Percentiles rank a stretch among this genome's conserved stretches.
These are phyloP conservation scores for Aspergillus intermedius DNA, from an alignment of 2,329 filamentous ascomycete species.

Conservation along the genomic window DNA sequence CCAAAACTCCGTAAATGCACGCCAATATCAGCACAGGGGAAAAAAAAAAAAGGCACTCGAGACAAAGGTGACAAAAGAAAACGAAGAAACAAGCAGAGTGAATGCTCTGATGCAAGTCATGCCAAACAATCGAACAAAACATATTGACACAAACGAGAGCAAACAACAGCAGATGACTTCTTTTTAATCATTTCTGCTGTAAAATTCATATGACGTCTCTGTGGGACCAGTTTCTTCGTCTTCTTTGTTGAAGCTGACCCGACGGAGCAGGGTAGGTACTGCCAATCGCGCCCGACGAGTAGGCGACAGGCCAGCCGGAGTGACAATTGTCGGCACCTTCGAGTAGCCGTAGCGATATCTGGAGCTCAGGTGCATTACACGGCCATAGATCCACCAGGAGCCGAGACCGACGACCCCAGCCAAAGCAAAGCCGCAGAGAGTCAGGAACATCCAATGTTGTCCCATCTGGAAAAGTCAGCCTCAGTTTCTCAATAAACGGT, in stretches of 20 bases:
- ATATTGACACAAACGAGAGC: constrained; percentile 15
- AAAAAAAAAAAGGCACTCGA: not conserved
- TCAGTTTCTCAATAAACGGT: not conserved
- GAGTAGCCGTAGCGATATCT: constrained; percentile 36
- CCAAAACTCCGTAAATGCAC: constrained; percentile 21
- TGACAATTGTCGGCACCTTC: constrained; percentile 22
- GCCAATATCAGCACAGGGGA: constrained; percentile 5
- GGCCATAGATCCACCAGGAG: constrained; percentile 48
- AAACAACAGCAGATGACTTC: constrained; percentile 5
- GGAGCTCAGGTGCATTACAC: constrained; percentile 36
- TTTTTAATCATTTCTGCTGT: constrained; percentile 26
- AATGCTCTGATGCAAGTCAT: not conserved
- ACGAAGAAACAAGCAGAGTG: constrained; percentile 2
- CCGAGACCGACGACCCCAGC: constrained; percentile 43
- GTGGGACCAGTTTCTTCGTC: constrained; percentile 32
- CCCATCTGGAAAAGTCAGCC: constrained; percentile 39
- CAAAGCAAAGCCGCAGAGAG: constrained; percentile 45
- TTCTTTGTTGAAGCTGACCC: constrained; percentile 32
- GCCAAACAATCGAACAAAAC: not conserved
- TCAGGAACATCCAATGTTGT: constrained; percentile 51
- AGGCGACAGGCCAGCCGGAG: constrained; percentile 22
- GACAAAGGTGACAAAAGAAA: constrained; percentile 1
- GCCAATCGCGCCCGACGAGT: constrained; percentile 27
- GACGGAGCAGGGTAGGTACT: constrained; percentile 31
- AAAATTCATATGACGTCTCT: constrained; percentile 35